These are phyloP conservation scores for Daldinia grandis DNA, from an alignment of 495 filamentous ascomycete genomes.

Conservation along the genomic window DNA sequence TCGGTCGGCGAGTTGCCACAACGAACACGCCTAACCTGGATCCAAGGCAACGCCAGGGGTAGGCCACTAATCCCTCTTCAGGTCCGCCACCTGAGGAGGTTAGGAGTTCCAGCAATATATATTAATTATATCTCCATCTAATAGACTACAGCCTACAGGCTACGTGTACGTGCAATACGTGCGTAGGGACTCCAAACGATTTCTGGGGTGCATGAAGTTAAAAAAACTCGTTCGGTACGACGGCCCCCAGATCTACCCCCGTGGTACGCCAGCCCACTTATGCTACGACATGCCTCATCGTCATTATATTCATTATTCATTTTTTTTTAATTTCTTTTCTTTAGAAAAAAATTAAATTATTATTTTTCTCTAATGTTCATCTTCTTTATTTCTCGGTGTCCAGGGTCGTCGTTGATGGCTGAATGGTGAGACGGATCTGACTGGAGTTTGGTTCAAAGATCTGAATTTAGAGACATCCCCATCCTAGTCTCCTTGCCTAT, in stretches of 20 bases:
- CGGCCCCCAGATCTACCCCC: slow-evolving; percentile 26
- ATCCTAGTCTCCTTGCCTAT: slow-evolving; percentile 11
- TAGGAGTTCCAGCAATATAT: slow-evolving; percentile 19
- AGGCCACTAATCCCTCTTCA: background rate
- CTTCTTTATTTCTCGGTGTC: background rate
- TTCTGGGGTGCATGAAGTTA: slow-evolving; percentile 39
- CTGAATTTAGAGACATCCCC: slow-evolving; percentile 14
- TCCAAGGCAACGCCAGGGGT: slow-evolving; percentile 13
- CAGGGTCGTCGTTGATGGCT: background rate
- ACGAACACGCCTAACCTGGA: slow-evolving; percentile 1
- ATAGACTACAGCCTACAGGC: slow-evolving; percentile 39
- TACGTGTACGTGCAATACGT: slow-evolving; percentile 7
- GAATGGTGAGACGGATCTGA: slow-evolving; percentile 22
- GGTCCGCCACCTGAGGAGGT: slow-evolving; percentile 4
- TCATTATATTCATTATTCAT: background rate
- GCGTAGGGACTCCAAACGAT: slow-evolving; percentile 19
- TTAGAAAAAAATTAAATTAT: background rate
- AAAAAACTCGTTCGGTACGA: slow-evolving; percentile 27
- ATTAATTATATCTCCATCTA: slow-evolving; percentile 39
- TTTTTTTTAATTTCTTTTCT: background rate
- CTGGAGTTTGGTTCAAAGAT: slow-evolving; percentile 4
- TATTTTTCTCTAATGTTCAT: background rate
- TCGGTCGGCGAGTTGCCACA: background rate
- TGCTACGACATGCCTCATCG: slow-evolving; percentile 11
- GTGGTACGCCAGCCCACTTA: slow-evolving; percentile 34